Evolutionary conservation across 352 stramenopile genomes (phyloP), one percentile per base, ranked within the genome.

Genomic region (Phytophthora vignae): DNA sequence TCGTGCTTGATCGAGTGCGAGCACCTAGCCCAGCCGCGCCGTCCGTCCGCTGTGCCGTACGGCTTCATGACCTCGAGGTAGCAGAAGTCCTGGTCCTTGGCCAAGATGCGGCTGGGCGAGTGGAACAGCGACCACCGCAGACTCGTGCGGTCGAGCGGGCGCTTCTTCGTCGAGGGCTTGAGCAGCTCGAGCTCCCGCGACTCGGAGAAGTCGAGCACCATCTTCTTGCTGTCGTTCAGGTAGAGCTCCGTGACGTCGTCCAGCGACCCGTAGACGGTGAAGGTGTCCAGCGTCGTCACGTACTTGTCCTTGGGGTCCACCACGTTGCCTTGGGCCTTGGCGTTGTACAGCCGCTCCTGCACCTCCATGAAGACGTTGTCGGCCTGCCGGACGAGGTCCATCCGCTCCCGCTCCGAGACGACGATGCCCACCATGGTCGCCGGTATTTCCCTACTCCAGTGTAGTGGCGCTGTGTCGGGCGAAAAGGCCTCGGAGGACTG

Each of bases 121-220:
- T 87, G 82, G 67, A 86, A 85, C 5, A 89, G 76, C 60, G 86
- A 90, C 85, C 85, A 93, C n/a, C 85, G 81, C 49, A 94, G 64
- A 64, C 83, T 84, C 27, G 76, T 85, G 70, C 84, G 88, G 65
- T 86, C 77, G 46, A 88, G 79, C 17, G 85, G 81, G 17, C 71
- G 58, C 19, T 73, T 25, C 22, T 55, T 49, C 2, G 61, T 88
- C 25, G 76, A 65, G 50, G 73, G 65, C 19, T 87, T 78, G 9
- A 94, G 76, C 67, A 85, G 67, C 11, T 79, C 72, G 29, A 90
- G 71, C 27, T 90, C 78, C 46, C 78, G 67, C 14, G 86, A 90
- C 67, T 89, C 81, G 52, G 86, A 90, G 62, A 92, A 93, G 61
- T 93, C 86, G 17, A 93, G 76, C 69, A 91, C 83, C 73, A 93